Percentiles rank a stretch among this genome's conserved stretches.
Conservation (phyloP, 305 asterid genomes). For the Caryopteris hybrid region DNA sequence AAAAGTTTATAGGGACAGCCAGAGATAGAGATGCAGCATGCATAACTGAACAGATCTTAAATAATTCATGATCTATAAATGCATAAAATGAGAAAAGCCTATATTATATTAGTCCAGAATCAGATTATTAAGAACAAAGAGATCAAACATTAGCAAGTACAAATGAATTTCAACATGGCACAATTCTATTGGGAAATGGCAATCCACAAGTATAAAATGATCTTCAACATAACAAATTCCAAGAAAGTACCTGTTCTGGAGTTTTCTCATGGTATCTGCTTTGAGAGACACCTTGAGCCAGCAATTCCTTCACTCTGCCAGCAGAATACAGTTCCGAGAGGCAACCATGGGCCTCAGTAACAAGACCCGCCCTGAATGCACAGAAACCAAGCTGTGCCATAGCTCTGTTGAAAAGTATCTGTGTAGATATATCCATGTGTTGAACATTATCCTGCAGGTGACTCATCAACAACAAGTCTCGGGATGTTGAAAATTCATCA, state of each 20-base stretch:
- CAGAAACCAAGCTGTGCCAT: slow-evolving; percentile 97
- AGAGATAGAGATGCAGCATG: too few species aligned
- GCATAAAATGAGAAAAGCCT: too few species aligned
- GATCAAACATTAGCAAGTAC: neutral
- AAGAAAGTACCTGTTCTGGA: slow-evolving; percentile 77
- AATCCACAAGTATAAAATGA: too few species aligned
- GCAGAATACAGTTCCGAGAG: slow-evolving; percentile 88
- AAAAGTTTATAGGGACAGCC: too few species aligned
- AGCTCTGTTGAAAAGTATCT: slow-evolving; percentile 83
- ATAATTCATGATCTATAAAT: too few species aligned
- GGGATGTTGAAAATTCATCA: slow-evolving; percentile 78
- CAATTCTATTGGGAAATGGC: neutral
- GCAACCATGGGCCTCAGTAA: slow-evolving; percentile 74
- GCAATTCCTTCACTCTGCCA: slow-evolving; percentile 94
- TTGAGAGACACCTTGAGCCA: slow-evolving; percentile 95
- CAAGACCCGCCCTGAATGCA: slow-evolving; percentile 82
- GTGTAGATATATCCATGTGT: slow-evolving; percentile 97
- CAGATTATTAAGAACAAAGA: too few species aligned
- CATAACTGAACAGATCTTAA: too few species aligned
- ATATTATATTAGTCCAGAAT: too few species aligned
- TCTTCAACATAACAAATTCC: neutral
- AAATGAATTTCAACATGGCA: neutral
- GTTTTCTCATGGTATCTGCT: slow-evolving; percentile 94
- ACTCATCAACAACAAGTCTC: slow-evolving; percentile 92
- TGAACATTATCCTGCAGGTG: slow-evolving; percentile 93